Percentiles rank a stretch among this genome's conserved stretches.
Conservation (phyloP, 1,284 basidiomycete species). For the Trametes versicolor region DNA sequence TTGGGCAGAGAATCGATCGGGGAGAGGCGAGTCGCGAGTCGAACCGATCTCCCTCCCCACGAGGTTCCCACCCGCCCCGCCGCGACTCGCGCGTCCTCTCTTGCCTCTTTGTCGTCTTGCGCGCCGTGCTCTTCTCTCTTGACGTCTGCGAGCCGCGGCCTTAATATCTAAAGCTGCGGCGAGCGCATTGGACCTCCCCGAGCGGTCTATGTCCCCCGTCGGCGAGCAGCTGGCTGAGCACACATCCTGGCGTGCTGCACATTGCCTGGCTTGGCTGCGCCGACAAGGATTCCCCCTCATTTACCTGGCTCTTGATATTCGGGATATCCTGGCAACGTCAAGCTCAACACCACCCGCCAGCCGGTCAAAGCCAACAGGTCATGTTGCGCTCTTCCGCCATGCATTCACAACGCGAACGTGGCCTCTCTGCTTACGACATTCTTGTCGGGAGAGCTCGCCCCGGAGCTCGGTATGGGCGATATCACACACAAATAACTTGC, state of each 20-base stretch:
- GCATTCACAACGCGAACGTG: neutral
- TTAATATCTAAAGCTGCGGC: too few species aligned
- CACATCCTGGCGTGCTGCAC: neutral
- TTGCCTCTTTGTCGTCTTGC: neutral
- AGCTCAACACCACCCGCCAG: conserved; percentile 29
- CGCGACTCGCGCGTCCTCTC: neutral
- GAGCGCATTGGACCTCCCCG: neutral
- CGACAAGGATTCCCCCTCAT: neutral
- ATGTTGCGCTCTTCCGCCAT: conserved; percentile 19
- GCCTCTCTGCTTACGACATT: conserved; percentile 17
- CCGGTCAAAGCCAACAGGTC: conserved; percentile 20
- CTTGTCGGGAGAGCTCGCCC: neutral
- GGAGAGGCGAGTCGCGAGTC: conserved; percentile 12
- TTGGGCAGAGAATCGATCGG: conserved; percentile 11
- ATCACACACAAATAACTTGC: conserved; percentile 1
- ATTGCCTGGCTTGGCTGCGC: neutral
- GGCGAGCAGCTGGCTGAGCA: too few species aligned
- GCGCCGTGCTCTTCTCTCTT: neutral
- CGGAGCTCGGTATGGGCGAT: neutral
- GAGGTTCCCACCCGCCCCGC: neutral
- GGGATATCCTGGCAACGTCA: neutral
- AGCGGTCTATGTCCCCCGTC: neutral
- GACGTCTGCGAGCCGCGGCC: neutral
- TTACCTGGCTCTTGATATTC: neutral
- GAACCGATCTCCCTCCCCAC: conserved; percentile 7